Evolutionary conservation across 176 grass and related monocot species (phyloP).

Genomic region (Dendrocalamus sinicus): DNA sequence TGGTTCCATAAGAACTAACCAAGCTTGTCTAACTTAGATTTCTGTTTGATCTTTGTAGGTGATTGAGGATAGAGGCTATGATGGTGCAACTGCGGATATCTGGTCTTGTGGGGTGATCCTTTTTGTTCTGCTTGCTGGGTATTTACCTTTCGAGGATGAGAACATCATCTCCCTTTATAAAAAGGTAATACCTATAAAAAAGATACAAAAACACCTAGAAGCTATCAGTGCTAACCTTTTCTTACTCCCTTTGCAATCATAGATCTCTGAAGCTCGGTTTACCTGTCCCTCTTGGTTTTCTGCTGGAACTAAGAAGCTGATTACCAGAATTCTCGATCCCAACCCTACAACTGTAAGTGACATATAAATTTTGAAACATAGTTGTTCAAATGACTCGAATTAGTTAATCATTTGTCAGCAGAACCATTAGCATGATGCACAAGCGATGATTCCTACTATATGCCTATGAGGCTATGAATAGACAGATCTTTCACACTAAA

Average conservation of each 20-base stretch:
- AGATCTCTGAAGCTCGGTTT: conserved; percentile 89
- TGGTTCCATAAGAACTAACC: conserved; percentile 2
- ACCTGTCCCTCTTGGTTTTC: conserved; percentile 92
- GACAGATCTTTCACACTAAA: background rate
- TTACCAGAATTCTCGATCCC: conserved; percentile 82
- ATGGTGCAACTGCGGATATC: conserved; percentile 89
- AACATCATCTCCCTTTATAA: conserved; percentile 90
- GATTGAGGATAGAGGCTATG: conserved; percentile 96
- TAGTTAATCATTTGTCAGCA: background rate
- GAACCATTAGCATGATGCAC: background rate
- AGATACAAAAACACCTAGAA: conserved; percentile 3
- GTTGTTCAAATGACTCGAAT: background rate
- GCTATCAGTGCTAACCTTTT: background rate
- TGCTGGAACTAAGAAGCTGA: conserved; percentile 78
- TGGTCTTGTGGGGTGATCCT: conserved; percentile 99
- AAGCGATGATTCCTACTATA: background rate
- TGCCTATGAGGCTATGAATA: background rate
- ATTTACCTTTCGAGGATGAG: conserved; percentile 94
- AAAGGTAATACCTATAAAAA: conserved; percentile 60
- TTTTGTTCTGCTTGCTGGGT: conserved; percentile 87
- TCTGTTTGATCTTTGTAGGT: conserved; percentile 58
- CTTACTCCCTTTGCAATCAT: conserved; percentile 38
- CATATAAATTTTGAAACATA: conserved; percentile 21
- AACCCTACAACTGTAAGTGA: conserved; percentile 82
- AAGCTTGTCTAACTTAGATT: conserved; percentile 26